These are phyloP conservation scores for Macrotyloma uniflorum DNA, from an alignment of 306 rosid genomes.

Conservation along the genomic window DNA sequence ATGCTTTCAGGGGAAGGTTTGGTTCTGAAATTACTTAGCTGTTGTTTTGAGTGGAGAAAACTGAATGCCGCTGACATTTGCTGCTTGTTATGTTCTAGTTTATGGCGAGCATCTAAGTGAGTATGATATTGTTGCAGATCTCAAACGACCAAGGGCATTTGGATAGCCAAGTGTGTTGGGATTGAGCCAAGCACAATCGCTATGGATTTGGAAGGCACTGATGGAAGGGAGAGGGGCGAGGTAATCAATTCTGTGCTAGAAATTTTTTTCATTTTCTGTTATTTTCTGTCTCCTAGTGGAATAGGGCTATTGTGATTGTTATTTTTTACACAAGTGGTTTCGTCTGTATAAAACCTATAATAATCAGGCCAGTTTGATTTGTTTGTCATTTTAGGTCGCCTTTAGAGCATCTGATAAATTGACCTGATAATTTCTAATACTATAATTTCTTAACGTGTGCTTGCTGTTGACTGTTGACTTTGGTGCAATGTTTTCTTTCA, in stretches of 20 bases:
- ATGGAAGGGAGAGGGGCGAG: conserved; percentile 99
- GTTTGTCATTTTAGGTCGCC: background rate
- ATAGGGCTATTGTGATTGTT: background rate
- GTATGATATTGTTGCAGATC: conserved; percentile 52
- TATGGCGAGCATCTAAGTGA: conserved; percentile 12
- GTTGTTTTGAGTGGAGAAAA: background rate
- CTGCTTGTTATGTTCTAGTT: background rate
- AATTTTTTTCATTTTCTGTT: background rate
- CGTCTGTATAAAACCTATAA: background rate
- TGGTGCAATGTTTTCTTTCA: conserved; percentile 19
- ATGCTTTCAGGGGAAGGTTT: conserved; percentile 89
- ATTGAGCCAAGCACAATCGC: conserved; percentile 87
- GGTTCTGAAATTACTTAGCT: conserved; percentile 18
- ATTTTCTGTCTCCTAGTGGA: background rate
- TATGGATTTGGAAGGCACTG: conserved; percentile 99
- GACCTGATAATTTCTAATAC: background rate
- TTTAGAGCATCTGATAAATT: background rate
- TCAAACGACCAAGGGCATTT: conserved; percentile 94
- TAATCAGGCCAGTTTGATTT: background rate
- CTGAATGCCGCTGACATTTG: background rate
- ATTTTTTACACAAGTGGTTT: background rate
- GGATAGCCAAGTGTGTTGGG: conserved; percentile 87
- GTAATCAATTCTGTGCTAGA: conserved; percentile 46
- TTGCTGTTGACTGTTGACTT: conserved; percentile 31
- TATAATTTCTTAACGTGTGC: background rate